Base-by-base conservation (phyloP, 768 basidiomycete genomes). In the Tricholoma flavovirens region DNA sequence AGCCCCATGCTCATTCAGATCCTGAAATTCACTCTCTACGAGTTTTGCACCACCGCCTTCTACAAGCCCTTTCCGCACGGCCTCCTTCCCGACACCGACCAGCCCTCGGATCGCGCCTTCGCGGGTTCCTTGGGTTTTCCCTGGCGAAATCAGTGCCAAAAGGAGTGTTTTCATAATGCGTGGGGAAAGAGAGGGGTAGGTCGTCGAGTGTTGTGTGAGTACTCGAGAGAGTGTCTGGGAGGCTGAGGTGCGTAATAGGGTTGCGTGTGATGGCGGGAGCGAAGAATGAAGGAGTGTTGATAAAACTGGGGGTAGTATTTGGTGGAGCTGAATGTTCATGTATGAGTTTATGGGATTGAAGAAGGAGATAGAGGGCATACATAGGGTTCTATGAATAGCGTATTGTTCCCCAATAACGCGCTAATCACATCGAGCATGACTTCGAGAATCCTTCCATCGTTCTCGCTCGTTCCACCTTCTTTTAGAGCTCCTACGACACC, bases 381-480 rank as follows among this genome's bases (percentile, higher is more conserved):
- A 67, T 97, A 98, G 43, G 96, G 97, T 70, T 99, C 97, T 21
- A 98, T 84, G 67, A 98, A 98, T 5, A 99, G 75, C 0, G 90
- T 88, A 29, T 80, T 75, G 69, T 98, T 99, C 54, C 90, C 88
- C 49, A 97, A 73, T 14, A 45, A 76, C 2, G 93, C 90, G 56
- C 86, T 80, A 42, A 93, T 83, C 15, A 92, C 90, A 59, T 93
- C 91, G 58, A 98, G 72, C 58, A 93, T 73, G 26, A 93, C 86
- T 59, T 90, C 90, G 2, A 99, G 76, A 6, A 84, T 77, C 57
- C 78, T 77, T 11, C 91, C 86, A 57, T 93, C 85, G 53, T 71
- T 73, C 56, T 90, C 88, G 17, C 73, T 75, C 57, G 86, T 81
- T 15, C 71, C 67, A 17, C 78, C 80, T 30, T 81, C 78, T 55